Conservation (phyloP, 768 basidiomycete genomes). For the Amanita brunnescens region DNA sequence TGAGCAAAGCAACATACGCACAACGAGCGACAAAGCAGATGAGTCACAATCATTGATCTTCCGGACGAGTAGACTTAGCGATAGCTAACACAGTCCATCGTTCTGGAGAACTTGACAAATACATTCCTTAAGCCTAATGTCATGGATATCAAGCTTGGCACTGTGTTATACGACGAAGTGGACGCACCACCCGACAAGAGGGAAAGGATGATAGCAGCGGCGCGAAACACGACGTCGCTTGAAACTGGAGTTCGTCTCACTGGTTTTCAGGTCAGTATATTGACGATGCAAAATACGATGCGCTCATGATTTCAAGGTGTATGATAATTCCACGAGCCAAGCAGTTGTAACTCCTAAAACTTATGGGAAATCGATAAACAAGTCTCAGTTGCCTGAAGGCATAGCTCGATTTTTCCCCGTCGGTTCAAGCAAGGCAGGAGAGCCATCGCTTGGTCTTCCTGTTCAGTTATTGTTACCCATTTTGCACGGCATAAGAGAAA, state of each 20-base stretch:
- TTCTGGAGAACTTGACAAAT: slow-evolving; percentile 76
- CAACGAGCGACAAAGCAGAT: slow-evolving; percentile 31
- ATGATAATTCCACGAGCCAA: slow-evolving; percentile 47
- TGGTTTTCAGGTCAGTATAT: slow-evolving; percentile 74
- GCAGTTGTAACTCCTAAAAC: slow-evolving; percentile 59
- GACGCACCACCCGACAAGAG: slow-evolving; percentile 62
- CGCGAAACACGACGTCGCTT: slow-evolving; percentile 59
- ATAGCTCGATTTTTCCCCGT: slow-evolving; percentile 74
- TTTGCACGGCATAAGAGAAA: slow-evolving; percentile 42
- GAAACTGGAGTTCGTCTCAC: slow-evolving; percentile 78
- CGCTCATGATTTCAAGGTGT: slow-evolving; percentile 42
- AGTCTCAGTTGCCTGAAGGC: slow-evolving; percentile 64
- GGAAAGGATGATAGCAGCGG: slow-evolving; percentile 65
- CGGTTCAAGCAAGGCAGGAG: slow-evolving; percentile 12
- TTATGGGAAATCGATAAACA: slow-evolving; percentile 72
- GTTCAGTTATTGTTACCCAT: slow-evolving; percentile 43
- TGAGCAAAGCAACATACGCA: neutral
- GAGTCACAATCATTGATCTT: slow-evolving; percentile 17
- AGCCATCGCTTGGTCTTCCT: slow-evolving; percentile 44
- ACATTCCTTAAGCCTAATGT: slow-evolving; percentile 76
- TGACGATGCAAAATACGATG: neutral
- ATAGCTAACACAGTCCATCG: slow-evolving; percentile 49
- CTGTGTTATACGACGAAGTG: slow-evolving; percentile 66
- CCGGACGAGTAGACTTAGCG: neutral
- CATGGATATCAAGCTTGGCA: slow-evolving; percentile 91